Percentiles rank a stretch among this genome's conserved stretches.
Evolutionary conservation across 2,329 filamentous ascomycete species (phyloP).

Genomic region (Diaporthe australafricana): DNA sequence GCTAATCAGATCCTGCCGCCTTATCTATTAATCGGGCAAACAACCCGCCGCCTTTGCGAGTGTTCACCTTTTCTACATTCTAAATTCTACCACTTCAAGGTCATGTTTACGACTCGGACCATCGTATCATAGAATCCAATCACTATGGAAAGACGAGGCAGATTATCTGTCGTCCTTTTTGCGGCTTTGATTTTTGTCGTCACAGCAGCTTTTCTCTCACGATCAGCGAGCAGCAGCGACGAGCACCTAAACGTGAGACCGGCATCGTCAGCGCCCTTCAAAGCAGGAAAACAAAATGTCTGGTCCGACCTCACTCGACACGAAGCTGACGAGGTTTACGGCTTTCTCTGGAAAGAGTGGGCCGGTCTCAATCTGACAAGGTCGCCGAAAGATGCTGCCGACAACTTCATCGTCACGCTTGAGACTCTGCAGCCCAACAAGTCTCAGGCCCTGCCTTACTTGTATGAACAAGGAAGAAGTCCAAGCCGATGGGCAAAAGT

Average conservation of each 20-base stretch:
- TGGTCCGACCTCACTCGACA: constrained; percentile 55
- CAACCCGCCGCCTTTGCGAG: neutral
- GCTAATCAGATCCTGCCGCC: neutral
- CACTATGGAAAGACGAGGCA: constrained; percentile 28
- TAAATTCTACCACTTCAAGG: neutral
- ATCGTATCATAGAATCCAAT: no score
- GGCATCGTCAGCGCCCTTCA: constrained; percentile 30
- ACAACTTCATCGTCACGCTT: constrained; percentile 60
- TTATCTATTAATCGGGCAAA: neutral
- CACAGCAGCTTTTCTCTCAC: constrained; percentile 12
- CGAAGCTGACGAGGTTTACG: constrained; percentile 57
- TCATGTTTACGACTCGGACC: neutral
- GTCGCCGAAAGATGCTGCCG: constrained; percentile 51
- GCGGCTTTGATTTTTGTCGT: constrained; percentile 9
- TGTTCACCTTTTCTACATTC: neutral
- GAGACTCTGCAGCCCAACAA: constrained; percentile 63
- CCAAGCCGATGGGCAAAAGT: constrained; percentile 58
- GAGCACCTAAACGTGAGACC: neutral
- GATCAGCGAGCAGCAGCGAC: neutral
- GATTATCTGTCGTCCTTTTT: neutral
- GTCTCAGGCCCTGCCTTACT: constrained; percentile 55
- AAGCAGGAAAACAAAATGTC: constrained; percentile 54
- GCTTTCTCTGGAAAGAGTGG: constrained; percentile 53
- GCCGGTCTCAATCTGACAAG: constrained; percentile 57
- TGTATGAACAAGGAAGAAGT: constrained; percentile 49